Evolutionary conservation across 176 grass and related monocot genomes (phyloP), one percentile per base, ranked within the genome.

Genomic region (Juncus effusus): DNA sequence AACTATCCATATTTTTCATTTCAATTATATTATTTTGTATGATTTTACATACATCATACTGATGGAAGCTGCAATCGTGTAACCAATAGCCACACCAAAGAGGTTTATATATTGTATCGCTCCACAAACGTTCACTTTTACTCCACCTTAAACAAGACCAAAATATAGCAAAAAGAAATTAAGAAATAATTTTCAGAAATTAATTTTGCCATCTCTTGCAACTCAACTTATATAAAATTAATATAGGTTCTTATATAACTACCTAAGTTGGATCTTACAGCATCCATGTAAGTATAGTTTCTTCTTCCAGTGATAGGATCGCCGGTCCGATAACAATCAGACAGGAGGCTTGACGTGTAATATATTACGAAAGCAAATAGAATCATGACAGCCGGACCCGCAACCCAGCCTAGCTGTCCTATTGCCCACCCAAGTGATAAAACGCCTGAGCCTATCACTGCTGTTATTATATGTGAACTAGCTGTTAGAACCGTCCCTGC

Each of bases 201-300:
- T 41, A 70, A 12, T 3, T 50, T 65, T 50, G 13, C 63, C n/a
- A 65, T 54, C 38, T 13, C 50, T 54, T 55, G 28, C 40, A 13
- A 4, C 44, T 9, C 49, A 19, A 3, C 51, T 36, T 44, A 58
- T 71, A n/a, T 40, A 58, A 5, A n/a, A 53, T n/a, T 68, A 68
- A 16, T 54, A 2, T 53, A 38, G 47, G 13, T 8, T 10, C 8
- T 4, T 55, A 72, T 38, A 38, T 16, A 36, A 10, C 5, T 60
- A 71, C 82, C 82, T 75, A 87, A 70, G 75, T 82, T 82, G 13
- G 79, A 42, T 11, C 65, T 66, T 16, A 87, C 84, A 36, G 84
- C 84, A 57, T 87, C 84, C 79, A 79, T 82, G 70, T 87, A 87
- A n/a, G 84, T 87, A 47, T 87, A 82, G 59, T 82, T 87, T 61